Conservation (phyloP, 2,329 filamentous ascomycete species). For the Domatiomyces globalis region DNA sequence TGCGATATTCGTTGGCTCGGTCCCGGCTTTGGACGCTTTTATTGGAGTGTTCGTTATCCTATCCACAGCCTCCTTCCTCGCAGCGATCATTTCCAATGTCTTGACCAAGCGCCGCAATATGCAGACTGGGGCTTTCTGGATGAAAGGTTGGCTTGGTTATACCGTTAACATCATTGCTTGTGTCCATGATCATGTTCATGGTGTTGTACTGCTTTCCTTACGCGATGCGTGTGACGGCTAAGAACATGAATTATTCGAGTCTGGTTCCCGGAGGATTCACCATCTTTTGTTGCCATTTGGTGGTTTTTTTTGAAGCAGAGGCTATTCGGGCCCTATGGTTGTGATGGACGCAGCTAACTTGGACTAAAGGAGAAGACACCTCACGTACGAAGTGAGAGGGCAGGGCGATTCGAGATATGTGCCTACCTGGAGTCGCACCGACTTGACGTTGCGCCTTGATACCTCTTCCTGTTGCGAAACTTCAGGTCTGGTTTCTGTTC, state of each 20-base stretch:
- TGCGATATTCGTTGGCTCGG: constrained; percentile 32
- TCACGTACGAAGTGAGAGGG: no score
- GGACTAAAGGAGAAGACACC: no score
- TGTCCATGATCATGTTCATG: constrained; percentile 38
- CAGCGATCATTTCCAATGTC: constrained; percentile 38
- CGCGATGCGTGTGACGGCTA: constrained; percentile 29
- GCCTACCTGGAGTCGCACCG: no score
- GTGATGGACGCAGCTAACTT: no score
- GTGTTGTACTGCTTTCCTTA: constrained; percentile 47
- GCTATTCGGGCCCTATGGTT: no score
- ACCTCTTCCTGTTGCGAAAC: no score
- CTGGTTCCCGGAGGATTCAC: constrained; percentile 39
- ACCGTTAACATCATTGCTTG: constrained; percentile 37
- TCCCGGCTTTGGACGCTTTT: constrained; percentile 39
- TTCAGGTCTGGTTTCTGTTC: no score
- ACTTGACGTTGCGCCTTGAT: no score
- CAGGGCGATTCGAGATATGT: no score
- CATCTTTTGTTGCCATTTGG: constrained; percentile 26
- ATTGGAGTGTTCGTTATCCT: constrained; percentile 44
- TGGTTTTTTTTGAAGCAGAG: constrained; percentile 13
- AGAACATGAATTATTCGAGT: constrained; percentile 40
- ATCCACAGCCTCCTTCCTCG: constrained; percentile 41
- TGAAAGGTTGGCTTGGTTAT: constrained; percentile 35
- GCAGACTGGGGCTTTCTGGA: constrained; percentile 37
- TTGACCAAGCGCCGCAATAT: constrained; percentile 38